phyloP scores from a whole-genome alignment of 805 yeast genomes.

The Wickerhamomyces chaumierensis region DNA sequence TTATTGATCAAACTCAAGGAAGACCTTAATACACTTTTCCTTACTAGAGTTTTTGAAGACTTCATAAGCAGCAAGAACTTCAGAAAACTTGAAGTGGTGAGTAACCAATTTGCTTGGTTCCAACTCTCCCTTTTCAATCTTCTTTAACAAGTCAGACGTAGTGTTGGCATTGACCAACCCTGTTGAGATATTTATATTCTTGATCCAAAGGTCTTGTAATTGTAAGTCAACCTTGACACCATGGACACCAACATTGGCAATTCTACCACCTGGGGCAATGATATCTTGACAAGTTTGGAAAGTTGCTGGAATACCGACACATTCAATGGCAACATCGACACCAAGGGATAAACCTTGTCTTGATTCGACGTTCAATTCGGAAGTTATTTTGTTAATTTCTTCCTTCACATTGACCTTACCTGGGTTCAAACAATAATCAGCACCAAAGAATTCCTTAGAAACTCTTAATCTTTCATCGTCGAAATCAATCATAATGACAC shows the following conservation, averaged over 20 bases:
- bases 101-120: conserved; percentile 45
- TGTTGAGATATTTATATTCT: conserved; percentile 32
- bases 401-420: conserved; percentile 29
- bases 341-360: conserved; percentile 26
- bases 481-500: conserved; percentile 46
- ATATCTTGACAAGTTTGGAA: conserved; percentile 47
- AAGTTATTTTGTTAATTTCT: conserved; percentile 23
- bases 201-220: conserved; percentile 34
- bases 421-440: conserved; percentile 46
- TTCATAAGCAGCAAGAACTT: conserved; percentile 51
- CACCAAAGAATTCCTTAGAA: conserved; percentile 47
- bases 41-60: conserved; percentile 41
- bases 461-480: conserved; percentile 47
- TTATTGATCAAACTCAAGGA: conserved; percentile 8
- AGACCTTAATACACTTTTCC: conserved; percentile 43
- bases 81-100: conserved; percentile 43
- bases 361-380: conserved; percentile 10
- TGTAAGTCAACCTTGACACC: conserved; percentile 30
- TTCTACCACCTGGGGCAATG: conserved; percentile 47
- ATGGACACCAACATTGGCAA: conserved; percentile 54
- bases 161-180: conserved; percentile 39
- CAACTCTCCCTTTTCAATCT: conserved; percentile 21
- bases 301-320: conserved; percentile 56
- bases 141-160: conserved; percentile 25
- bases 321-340: conserved; percentile 53